Base-by-base conservation (phyloP, 192 early-diverging fungal genomes). In the Linnemannia zychae region DNA sequence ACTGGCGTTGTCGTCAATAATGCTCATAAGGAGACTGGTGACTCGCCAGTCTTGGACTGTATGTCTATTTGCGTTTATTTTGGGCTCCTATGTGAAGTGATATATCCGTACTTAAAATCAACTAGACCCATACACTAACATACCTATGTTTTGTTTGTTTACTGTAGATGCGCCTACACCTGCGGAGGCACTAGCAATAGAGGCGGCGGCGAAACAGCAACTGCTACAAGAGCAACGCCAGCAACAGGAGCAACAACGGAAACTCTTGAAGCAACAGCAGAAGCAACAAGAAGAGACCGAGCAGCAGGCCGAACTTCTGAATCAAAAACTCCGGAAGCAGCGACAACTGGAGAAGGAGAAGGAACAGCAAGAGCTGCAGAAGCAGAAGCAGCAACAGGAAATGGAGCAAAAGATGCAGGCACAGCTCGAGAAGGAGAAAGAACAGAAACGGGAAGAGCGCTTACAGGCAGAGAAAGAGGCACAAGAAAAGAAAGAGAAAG, bases 1-100 rank as follows among this genome's bases (percentile, higher is more conserved):
- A 85, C 83, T 17, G 74, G 83, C 3, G 74, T 85, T 69, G 78
- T 85, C 53, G 77, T 85, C 15, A 85, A 85, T 49, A 82, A 68
- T 77, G 75, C 75, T 48, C 74, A 67, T 48, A 79, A 72, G 60
- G 83, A 85, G 33, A 40, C 78, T 46, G 52, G 31, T 15, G 80
- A 76, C 0, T 38, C 57, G 7, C 74, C 83, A 2, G 65, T 24
- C 7, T 3, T 72, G 46, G 83, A 85, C n/a, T 85, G 82, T 84
- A 79, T 75, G 82, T 53, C 11, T 40, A 40, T 38, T n/a, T 13
- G 5, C 57, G 13, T 63, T 33, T 0, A 9, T 12, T 63, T 31
- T 12, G 9, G 12, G 49, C 34, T 11, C 3, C n/a, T n/a, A n/a
- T n/a, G n/a, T n/a, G n/a, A n/a, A n/a, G n/a, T n/a, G n/a, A n/a